Percentiles rank a stretch among this genome's conserved stretches.
Evolutionary conservation across 345 rosid species (phyloP).

Genomic region (Kandelia obovata): DNA sequence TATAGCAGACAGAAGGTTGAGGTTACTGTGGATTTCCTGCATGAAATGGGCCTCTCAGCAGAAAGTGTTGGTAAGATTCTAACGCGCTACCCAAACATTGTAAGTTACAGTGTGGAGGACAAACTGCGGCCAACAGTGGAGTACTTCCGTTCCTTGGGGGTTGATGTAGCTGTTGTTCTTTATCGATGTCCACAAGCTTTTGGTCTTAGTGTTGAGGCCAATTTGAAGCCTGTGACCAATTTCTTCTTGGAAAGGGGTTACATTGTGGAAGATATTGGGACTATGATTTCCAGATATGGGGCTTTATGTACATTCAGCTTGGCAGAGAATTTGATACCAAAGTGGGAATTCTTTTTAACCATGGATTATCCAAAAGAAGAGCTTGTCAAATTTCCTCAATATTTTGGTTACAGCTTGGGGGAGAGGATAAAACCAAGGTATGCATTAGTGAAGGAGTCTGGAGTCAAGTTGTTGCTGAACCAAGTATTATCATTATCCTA

Average conservation of each 20-base stretch:
- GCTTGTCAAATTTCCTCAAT: slow-evolving; percentile 84
- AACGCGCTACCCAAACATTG: slow-evolving; percentile 67
- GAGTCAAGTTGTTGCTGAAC: slow-evolving; percentile 63
- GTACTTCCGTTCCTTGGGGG: slow-evolving; percentile 62
- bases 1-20: slow-evolving; percentile 74
- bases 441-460: slow-evolving; percentile 56
- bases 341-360: slow-evolving; percentile 89
- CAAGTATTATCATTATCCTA: slow-evolving; percentile 64
- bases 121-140: slow-evolving; percentile 74
- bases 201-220: slow-evolving; percentile 77
- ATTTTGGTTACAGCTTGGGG: slow-evolving; percentile 81
- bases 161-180: slow-evolving; percentile 58
- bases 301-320: slow-evolving; percentile 75
- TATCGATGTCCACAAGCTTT: slow-evolving; percentile 70
- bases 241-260: slow-evolving; percentile 72
- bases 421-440: slow-evolving; percentile 82
- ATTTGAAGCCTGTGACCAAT: slow-evolving; percentile 71
- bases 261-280: slow-evolving; percentile 52
- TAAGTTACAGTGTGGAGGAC: slow-evolving; percentile 75
- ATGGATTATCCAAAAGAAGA: slow-evolving; percentile 74
- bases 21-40: slow-evolving; percentile 58
- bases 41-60: slow-evolving; percentile 60
- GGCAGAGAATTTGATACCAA: slow-evolving; percentile 62
- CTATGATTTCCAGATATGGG: slow-evolving; percentile 76
- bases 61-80: slow-evolving; percentile 65